Evolutionary conservation across 78 protist species (phyloP), one percentile per base, ranked within the genome.

Genomic region (Creolimax fragrantissima): DNA sequence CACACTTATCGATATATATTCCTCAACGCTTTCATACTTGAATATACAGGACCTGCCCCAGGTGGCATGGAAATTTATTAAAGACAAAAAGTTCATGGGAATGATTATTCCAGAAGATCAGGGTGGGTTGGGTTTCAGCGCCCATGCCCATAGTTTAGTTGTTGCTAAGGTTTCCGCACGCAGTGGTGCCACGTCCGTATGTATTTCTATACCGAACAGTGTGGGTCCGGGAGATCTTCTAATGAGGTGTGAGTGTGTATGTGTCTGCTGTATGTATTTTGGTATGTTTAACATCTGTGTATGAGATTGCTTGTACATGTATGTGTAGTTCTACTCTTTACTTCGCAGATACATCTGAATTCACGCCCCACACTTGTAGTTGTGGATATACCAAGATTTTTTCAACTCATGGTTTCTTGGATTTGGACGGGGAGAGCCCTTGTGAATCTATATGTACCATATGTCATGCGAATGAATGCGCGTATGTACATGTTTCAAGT

Each of bases 181-280:
- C n/a, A 43, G 67, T 11, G 43, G 3, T 5, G 92, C 92, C 11
- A 90, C 92, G 3, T 88, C 92, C 2, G 94, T 81, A 24, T 43
- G 92, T 5, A 92, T 93, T 45, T 58, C 45, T 81, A 92, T 93
- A 89, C 94, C 94, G 86, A 93, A 93, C 94, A 89, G 93, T 17
- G 92, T 93, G 92, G 94, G 94, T 3, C 94, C 94, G 41, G 94
- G 89, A 42, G 94, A 93, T 89, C 94, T 93, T 32, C 84, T 93
- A 42, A 42, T 45, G 81, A 86, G 88, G 45, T 83, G 39, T 85
- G 89, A 43, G 89, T 85, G 24, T 7, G 89, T 85, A 45, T 85
- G 39, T n/a, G n/a, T n/a, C n/a, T n/a, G n/a, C n/a, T n/a, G n/a
- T n/a, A n/a, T n/a, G n/a, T n/a, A n/a, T n/a, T n/a, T n/a, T n/a